These are phyloP conservation scores for Fusarium pseudocircinatum DNA, from an alignment of 2,329 filamentous ascomycete genomes.

Conservation along the genomic window DNA sequence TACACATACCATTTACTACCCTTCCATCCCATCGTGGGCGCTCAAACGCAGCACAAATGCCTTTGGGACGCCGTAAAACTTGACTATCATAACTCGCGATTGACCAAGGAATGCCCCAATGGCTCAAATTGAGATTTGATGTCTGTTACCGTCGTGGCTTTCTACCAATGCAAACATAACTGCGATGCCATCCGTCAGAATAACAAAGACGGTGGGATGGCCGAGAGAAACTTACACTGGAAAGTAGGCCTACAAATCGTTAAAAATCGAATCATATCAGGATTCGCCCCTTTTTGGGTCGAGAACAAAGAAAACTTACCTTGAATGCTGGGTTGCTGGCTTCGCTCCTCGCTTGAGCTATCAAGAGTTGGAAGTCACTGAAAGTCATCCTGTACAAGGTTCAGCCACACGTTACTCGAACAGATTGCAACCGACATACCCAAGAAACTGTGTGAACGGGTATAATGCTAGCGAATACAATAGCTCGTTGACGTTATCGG, in stretches of 20 bases:
- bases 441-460: slow-evolving; percentile 62
- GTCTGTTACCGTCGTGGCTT: slow-evolving; percentile 54
- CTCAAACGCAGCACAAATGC: not conserved
- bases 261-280: slow-evolving; percentile 4
- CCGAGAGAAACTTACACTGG: slow-evolving; percentile 59
- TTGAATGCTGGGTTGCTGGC: slow-evolving; percentile 65
- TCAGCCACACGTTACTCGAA: slow-evolving; percentile 4
- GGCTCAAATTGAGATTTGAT: not conserved
- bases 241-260: slow-evolving; percentile 64
- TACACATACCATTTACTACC: not conserved
- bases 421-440: slow-evolving; percentile 49
- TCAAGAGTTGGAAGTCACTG: slow-evolving; percentile 65
- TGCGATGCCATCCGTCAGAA: slow-evolving; percentile 43
- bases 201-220: not conserved
- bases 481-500: slow-evolving; percentile 63
- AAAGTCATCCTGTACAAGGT: slow-evolving; percentile 60
- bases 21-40: not conserved
- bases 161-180: slow-evolving; percentile 70
- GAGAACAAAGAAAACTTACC: slow-evolving; percentile 50
- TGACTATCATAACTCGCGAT: not conserved
- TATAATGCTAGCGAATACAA: slow-evolving; percentile 66
- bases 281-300: not conserved
- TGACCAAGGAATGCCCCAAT: not conserved
- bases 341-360: slow-evolving; percentile 64
- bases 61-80: not conserved